Base-by-base conservation (phyloP, 805 yeast genomes). In the Clavispora asparagi region DNA sequence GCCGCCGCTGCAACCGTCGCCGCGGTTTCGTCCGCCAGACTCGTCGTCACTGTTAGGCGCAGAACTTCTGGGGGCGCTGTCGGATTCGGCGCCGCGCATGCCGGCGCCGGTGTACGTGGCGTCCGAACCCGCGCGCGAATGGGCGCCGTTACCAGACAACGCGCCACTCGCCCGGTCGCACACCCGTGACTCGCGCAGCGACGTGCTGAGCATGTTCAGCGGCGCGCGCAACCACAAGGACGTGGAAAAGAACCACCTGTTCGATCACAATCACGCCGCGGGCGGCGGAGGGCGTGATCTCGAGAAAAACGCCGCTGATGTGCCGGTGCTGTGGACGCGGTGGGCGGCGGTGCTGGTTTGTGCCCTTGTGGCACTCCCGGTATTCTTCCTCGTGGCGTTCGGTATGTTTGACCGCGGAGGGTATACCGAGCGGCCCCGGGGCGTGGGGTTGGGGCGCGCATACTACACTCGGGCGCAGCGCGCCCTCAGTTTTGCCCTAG, bases 321-420 rank as follows among this genome's bases (percentile, higher is more conserved):
- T 37, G 16, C 16, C 27, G 16, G 27, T 44, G 35, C 51, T 52
- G 39, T 54, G 59, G 58, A 30, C 52, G 13, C 42, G 46, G 37
- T 68, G 67, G 53, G 28, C 47, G 6, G 11, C 53, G 7, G 51
- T 67, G 57, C 61, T 67, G 70, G 44, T 57, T 3, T 13, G 63
- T 8, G 74, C 70, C 2, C 55, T 70, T 6, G 40, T 71, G 8
- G 53, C 66, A 1, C 72, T 72, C 26, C 76, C 76, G 6, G 48
- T 70, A n/a, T 70, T 60, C 46, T 68, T 70, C 37, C 54, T 70
- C 16, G 39, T 70, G 10, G 45, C 69, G 4, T 42, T 65, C 9
- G 76, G 76, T 3, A 53, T 62, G 14, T 66, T 70, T 45, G 76
- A 71, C 50, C 51, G 53, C 38, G 57, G 54, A 23, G 61, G 59